Evolutionary conservation across 139 green algal genomes (phyloP).

Genomic region (Zygnema circumcarinatum): DNA sequence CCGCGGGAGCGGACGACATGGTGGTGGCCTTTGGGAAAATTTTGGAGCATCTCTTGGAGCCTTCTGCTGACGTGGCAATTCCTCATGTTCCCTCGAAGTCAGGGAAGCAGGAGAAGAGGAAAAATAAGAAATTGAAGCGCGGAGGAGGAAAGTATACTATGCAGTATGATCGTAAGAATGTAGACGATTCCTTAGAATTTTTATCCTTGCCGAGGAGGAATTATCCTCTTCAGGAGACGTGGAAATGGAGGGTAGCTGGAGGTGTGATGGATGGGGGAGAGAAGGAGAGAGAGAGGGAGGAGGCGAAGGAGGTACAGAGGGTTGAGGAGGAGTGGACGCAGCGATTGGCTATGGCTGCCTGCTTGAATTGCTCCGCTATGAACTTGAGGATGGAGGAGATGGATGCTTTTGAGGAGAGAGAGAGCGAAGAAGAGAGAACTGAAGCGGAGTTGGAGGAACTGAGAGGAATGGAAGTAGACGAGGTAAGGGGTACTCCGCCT

Average conservation of each 20-base stretch:
- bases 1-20: neutral
- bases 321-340: constrained; percentile 1
- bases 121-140: neutral
- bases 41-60: neutral
- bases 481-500: neutral
- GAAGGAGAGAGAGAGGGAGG: constrained; percentile 8
- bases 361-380: neutral
- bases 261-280: neutral
- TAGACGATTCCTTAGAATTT: neutral
- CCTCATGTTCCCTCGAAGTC: neutral
- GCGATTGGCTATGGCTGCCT: neutral
- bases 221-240: neutral
- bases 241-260: neutral
- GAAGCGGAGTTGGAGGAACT: neutral
- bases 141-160: neutral
- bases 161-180: neutral
- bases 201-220: neutral
- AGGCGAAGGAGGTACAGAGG: neutral
- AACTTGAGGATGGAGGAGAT: constrained; percentile 45
- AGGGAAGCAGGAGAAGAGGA: neutral
- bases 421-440: neutral
- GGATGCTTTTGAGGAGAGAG: constrained; percentile 17
- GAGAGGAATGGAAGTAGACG: neutral
- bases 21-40: neutral
- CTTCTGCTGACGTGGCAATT: neutral